Evolutionary conservation across 805 yeast genomes (phyloP), one percentile per base, ranked within the genome.

Genomic region (Ogataea naganishii): DNA sequence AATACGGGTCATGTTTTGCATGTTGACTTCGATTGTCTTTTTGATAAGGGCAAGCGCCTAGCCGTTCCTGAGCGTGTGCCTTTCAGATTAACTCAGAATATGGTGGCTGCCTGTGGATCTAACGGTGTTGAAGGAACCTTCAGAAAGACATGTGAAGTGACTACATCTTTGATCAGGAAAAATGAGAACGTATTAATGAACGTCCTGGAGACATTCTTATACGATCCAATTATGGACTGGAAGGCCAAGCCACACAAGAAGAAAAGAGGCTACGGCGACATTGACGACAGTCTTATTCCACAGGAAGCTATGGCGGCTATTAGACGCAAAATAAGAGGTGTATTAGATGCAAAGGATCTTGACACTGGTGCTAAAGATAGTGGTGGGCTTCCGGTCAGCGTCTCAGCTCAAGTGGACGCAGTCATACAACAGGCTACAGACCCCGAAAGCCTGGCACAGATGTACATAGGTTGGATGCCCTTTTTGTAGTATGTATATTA

Each of bases 381-480:
- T 32, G 55, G 58, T 12, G 88, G 94, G 0, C 60, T 88, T 18
- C 83, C 95, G 0, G 72, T 92, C 60, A 84, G 94, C 56, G 82
- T 88, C 3, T 78, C 80, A 26, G 97, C 96, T 0, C 95, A 89
- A 47, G 96, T 86, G 2, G 96, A 92, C 46, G 75, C 81, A 18
- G 65, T 92, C 36, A 81, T 89, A 19, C 84, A 80, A 41, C 82
- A 80, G 38, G 92, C 97, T 0, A 69, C 82, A 0, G 75, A 84
- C 2, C 61, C 61, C 5, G 83, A 76, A 26, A 77, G 78, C 38
- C 56, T 92, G 24, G 66, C 83, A 18, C 80, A 69, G 41, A 89
- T 92, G 98, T 92, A 84, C 53, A 75, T 81, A 16, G 99, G 99
- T 3, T 92, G 99, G 99, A 62, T 75, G 56, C 71, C 92, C 7